phyloP scores from a whole-genome alignment of 75 land plant species.

The Picea sitchensis region DNA sequence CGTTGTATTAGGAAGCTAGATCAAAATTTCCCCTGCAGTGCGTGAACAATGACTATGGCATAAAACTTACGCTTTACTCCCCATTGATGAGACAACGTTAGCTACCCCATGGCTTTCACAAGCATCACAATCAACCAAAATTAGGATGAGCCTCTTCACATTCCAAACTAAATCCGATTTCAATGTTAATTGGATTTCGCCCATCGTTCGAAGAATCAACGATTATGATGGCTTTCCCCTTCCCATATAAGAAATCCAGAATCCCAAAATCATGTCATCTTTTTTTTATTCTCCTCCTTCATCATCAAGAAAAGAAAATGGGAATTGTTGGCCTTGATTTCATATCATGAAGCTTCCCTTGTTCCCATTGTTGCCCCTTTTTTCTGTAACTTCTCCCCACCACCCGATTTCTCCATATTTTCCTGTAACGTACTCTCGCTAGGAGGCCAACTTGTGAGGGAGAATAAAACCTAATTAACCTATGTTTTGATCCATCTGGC shows the following conservation, averaged over 20 bases:
- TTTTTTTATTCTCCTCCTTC: neutral
- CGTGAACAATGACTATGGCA: too few relatives aligned
- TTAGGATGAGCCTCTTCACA: neutral
- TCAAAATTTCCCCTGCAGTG: too few relatives aligned
- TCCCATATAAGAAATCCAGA: neutral
- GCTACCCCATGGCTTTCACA: neutral
- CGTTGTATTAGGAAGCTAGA: too few relatives aligned
- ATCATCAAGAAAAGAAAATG: neutral
- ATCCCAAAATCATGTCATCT: neutral
- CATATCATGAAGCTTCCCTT: constrained; percentile 8
- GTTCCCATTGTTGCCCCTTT: neutral
- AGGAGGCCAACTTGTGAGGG: too few relatives aligned
- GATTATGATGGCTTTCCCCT: neutral
- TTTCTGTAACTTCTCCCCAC: constrained; percentile 3
- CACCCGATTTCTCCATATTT: neutral
- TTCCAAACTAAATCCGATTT: neutral
- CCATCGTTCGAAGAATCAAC: neutral
- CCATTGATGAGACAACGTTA: too few relatives aligned
- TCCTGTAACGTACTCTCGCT: too few relatives aligned
- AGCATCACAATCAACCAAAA: neutral
- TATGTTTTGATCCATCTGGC: too few relatives aligned
- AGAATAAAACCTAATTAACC: too few relatives aligned
- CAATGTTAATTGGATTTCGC: neutral
- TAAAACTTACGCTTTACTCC: too few relatives aligned
- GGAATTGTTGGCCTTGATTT: neutral